These are phyloP conservation scores for Blastobotrys proliferans DNA, from an alignment of 1,139 yeast species.

Conservation along the genomic window DNA sequence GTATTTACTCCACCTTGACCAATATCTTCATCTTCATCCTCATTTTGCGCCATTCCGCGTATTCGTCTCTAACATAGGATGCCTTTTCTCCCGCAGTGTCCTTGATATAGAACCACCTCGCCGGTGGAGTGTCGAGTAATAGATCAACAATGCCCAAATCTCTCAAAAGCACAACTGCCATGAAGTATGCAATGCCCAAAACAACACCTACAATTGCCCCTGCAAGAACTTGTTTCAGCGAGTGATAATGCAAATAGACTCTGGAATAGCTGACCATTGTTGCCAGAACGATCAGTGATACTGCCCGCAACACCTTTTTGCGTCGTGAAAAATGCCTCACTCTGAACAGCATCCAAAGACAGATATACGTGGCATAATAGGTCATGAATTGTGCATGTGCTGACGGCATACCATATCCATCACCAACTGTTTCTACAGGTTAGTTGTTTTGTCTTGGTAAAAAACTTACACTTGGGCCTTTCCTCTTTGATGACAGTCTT, in stretches of 20 bases:
- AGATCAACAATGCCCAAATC: slow-evolving; percentile 35
- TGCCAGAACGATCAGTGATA: slow-evolving; percentile 33
- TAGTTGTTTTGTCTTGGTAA: slow-evolving; percentile 22
- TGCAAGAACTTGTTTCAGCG: slow-evolving; percentile 63
- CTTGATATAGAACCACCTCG: slow-evolving; percentile 34
- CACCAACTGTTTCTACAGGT: slow-evolving; percentile 33
- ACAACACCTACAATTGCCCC: slow-evolving; percentile 64
- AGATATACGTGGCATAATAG: slow-evolving; percentile 64
- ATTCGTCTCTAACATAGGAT: slow-evolving; percentile 33
- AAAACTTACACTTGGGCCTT: slow-evolving; percentile 55
- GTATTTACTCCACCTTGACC: slow-evolving; percentile 28
- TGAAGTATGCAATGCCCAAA: slow-evolving; percentile 57
- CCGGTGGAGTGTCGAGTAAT: slow-evolving; percentile 33
- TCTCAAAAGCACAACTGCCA: slow-evolving; percentile 44
- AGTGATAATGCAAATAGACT: slow-evolving; percentile 75
- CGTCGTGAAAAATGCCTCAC: slow-evolving; percentile 33
- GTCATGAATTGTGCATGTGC: slow-evolving; percentile 98
- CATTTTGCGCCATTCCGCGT: slow-evolving; percentile 31
- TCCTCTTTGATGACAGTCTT: slow-evolving; percentile 65
- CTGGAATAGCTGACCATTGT: slow-evolving; percentile 65
- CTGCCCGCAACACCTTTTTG: slow-evolving; percentile 30
- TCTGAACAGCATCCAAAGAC: slow-evolving; percentile 47
- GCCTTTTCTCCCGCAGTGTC: slow-evolving; percentile 36
- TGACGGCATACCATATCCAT: slow-evolving; percentile 93
- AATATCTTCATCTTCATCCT: slow-evolving; percentile 31